These are phyloP conservation scores for Coleophoma cylindrospora DNA, from an alignment of 2,329 filamentous ascomycete species.

Conservation along the genomic window DNA sequence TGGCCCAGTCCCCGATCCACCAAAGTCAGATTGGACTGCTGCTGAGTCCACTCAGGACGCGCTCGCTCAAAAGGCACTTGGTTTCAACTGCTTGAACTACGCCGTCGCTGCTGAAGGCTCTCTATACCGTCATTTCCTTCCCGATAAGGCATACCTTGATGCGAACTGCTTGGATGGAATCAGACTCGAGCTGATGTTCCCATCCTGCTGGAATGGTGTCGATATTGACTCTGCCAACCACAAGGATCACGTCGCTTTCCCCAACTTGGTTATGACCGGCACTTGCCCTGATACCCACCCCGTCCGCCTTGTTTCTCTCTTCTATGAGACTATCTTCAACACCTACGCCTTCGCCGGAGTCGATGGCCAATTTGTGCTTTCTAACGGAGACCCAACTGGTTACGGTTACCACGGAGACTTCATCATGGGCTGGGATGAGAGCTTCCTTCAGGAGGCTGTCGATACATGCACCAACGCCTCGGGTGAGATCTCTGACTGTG, in stretches of 20 bases:
- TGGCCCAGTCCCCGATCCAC: slow-evolving; percentile 55
- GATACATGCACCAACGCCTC: slow-evolving; percentile 67
- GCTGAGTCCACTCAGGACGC: slow-evolving; percentile 58
- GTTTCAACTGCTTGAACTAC: slow-evolving; percentile 96
- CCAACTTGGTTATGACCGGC: slow-evolving; percentile 70
- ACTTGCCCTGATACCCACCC: slow-evolving; percentile 67
- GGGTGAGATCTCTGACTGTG: slow-evolving; percentile 69
- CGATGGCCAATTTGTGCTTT: slow-evolving; percentile 66
- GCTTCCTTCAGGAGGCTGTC: slow-evolving; percentile 67
- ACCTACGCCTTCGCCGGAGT: slow-evolving; percentile 59
- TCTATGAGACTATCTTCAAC: slow-evolving; percentile 83
- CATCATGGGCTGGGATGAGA: slow-evolving; percentile 69
- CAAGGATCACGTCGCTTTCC: slow-evolving; percentile 70
- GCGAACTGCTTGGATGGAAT: slow-evolving; percentile 76
- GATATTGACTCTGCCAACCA: slow-evolving; percentile 49
- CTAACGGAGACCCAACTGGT: slow-evolving; percentile 75
- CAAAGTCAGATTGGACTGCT: slow-evolving; percentile 64
- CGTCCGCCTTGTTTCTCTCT: slow-evolving; percentile 65
- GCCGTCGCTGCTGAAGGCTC: slow-evolving; percentile 47
- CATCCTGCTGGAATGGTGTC: slow-evolving; percentile 81
- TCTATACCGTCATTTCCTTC: background rate
- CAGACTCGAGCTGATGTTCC: slow-evolving; percentile 81
- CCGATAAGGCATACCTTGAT: slow-evolving; percentile 67
- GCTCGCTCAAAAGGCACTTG: slow-evolving; percentile 74
- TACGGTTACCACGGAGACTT: slow-evolving; percentile 79